phyloP scores from a whole-genome alignment of 495 filamentous ascomycete genomes.

The Podospora sp. region DNA sequence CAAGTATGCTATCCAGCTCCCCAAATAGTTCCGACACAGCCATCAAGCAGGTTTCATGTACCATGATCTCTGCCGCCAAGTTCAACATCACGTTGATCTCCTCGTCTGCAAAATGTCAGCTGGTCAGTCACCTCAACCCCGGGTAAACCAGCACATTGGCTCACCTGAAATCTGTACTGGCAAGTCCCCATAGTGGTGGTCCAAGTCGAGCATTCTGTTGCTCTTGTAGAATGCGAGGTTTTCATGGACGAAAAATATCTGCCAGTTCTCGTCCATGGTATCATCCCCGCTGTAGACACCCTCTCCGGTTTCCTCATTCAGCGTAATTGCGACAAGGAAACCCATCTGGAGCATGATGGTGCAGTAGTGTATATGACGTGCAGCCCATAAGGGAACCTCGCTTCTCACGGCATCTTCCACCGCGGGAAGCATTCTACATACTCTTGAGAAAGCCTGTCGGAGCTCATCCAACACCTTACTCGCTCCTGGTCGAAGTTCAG shows the following conservation, averaged over 20 bases:
- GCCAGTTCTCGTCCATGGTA: slow-evolving; percentile 64
- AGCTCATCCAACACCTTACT: slow-evolving; percentile 77
- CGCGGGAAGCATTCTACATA: slow-evolving; percentile 69
- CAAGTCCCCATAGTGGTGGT: slow-evolving; percentile 80
- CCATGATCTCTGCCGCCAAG: slow-evolving; percentile 70
- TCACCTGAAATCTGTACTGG: slow-evolving; percentile 80
- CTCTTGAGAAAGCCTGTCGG: slow-evolving; percentile 75
- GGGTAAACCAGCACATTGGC: not conserved
- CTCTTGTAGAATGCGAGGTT: slow-evolving; percentile 86
- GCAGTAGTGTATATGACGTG: slow-evolving; percentile 60
- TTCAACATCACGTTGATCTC: slow-evolving; percentile 89
- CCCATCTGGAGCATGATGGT: slow-evolving; percentile 91
- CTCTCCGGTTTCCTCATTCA: slow-evolving; percentile 62
- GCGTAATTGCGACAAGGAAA: slow-evolving; percentile 77
- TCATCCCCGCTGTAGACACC: slow-evolving; percentile 68
- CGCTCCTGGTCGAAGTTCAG: slow-evolving; percentile 71
- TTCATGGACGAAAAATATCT: slow-evolving; percentile 74
- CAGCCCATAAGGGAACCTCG: slow-evolving; percentile 61
- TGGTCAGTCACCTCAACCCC: not conserved
- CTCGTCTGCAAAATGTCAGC: slow-evolving; percentile 57
- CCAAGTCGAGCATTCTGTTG: slow-evolving; percentile 78
- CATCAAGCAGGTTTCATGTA: slow-evolving; percentile 68
- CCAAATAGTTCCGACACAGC: slow-evolving; percentile 75
- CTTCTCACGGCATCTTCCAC: slow-evolving; percentile 63
- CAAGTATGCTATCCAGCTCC: slow-evolving; percentile 86